Evolutionary conservation across 2,329 filamentous ascomycete genomes (phyloP).

Genomic region (Ophiocordyceps camponoti-floridani): DNA sequence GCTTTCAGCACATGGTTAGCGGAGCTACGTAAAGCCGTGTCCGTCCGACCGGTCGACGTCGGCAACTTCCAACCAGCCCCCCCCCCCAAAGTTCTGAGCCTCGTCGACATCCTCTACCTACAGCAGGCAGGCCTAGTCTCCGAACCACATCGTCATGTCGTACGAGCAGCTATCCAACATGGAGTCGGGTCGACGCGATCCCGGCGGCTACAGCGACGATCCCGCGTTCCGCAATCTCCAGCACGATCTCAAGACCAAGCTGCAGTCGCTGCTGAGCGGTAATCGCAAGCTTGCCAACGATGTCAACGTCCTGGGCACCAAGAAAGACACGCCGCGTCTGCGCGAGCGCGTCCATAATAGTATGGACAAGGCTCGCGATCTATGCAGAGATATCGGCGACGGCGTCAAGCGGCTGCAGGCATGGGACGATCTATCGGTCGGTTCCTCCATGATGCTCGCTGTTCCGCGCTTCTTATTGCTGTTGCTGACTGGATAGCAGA

Average conservation of each 20-base stretch:
- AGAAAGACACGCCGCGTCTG: conserved; percentile 77
- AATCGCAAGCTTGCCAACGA: conserved; percentile 74
- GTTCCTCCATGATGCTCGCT: conserved; percentile 7
- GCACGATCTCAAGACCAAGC: conserved; percentile 66
- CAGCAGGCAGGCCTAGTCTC: background rate
- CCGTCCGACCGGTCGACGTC: conserved; percentile 3
- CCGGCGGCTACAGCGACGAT: conserved; percentile 79
- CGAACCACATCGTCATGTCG: conserved; percentile 43
- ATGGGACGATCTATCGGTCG: conserved; percentile 69
- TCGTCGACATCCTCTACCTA: background rate
- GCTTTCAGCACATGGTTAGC: conserved; percentile 10
- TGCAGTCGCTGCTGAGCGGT: conserved; percentile 78
- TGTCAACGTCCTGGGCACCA: conserved; percentile 71
- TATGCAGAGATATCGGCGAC: conserved; percentile 85
- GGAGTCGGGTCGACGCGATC: conserved; percentile 44
- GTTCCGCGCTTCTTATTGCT: background rate
- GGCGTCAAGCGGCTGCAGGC: conserved; percentile 81
- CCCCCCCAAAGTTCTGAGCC: background rate
- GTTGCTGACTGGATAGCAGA: conserved; percentile 27
- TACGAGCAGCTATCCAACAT: conserved; percentile 75
- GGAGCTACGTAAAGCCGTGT: conserved; percentile 10
- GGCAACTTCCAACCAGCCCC: conserved; percentile 3
- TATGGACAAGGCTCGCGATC: conserved; percentile 68
- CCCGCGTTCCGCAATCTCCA: conserved; percentile 79
- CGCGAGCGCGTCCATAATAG: conserved; percentile 79